Conservation (phyloP, 495 filamentous ascomycete genomes). For the Penicillium soppii region DNA sequence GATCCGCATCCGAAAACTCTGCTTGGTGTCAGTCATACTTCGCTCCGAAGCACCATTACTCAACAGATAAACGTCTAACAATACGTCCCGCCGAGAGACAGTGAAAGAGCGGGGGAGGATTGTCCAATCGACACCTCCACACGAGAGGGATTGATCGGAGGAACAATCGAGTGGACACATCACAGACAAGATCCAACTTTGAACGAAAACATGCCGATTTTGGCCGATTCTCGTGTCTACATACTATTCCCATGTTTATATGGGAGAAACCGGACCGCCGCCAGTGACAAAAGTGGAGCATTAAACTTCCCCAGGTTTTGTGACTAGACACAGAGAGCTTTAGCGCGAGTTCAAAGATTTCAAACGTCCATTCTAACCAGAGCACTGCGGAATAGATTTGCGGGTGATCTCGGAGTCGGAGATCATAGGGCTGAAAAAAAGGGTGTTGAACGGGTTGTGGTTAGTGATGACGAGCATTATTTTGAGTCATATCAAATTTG, state of each 20-base stretch:
- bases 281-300: conserved; percentile 3
- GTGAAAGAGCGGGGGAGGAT: not conserved
- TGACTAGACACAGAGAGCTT: not conserved
- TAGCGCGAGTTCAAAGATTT: not conserved
- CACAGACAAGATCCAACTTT: not conserved
- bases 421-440: not conserved
- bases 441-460: not conserved
- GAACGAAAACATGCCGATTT: not conserved
- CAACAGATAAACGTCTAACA: not conserved
- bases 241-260: not conserved
- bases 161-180: not conserved
- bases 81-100: not conserved
- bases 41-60: not conserved
- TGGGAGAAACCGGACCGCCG: conserved; percentile 6
- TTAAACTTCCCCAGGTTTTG: conserved; percentile 4
- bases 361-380: not conserved
- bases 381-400: not conserved
- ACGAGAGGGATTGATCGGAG: not conserved
- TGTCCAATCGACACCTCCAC: not conserved
- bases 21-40: not conserved
- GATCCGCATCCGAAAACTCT: not conserved
- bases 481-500: not conserved
- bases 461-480: not conserved
- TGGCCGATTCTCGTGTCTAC: not conserved
- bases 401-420: conserved; percentile 4